Conservation (phyloP, 2,329 filamentous ascomycete species). For the Lanzia echinophila region DNA sequence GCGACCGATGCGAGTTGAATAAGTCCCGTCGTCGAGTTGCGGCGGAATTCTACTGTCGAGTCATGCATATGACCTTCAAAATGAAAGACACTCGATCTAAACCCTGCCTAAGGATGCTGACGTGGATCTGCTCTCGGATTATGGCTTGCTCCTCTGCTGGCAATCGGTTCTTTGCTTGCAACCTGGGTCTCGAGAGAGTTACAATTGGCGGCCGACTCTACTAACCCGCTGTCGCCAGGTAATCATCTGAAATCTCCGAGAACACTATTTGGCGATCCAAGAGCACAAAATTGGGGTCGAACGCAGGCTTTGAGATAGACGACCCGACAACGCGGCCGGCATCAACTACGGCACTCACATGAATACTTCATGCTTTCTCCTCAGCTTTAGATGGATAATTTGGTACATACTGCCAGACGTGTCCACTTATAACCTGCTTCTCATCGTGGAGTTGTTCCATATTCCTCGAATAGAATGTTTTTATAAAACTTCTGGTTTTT, state of each 20-base stretch:
- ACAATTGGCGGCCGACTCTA: not conserved
- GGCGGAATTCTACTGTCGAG: not conserved
- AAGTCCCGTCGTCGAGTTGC: not conserved
- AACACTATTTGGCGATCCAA: conserved; percentile 36
- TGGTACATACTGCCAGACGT: not conserved
- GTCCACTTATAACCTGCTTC: not conserved
- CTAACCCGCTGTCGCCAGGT: conserved; percentile 25
- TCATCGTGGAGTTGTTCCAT: not conserved
- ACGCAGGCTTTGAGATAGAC: conserved; percentile 37
- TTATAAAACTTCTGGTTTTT: no score
- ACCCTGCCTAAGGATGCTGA: not conserved
- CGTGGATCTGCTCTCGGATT: not conserved
- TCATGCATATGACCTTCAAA: not conserved
- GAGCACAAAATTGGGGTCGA: conserved; percentile 37
- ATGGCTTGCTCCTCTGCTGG: not conserved
- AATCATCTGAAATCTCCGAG: conserved; percentile 35
- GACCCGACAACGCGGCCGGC: conserved; percentile 30
- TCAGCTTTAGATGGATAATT: not conserved
- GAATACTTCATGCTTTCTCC: not conserved
- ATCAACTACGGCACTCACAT: conserved; percentile 22
- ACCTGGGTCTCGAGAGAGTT: not conserved
- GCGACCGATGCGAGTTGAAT: not conserved
- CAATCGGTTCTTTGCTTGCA: not conserved
- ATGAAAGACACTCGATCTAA: conserved; percentile 1
- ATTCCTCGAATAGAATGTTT: no score